Conservation (phyloP, 1,284 basidiomycete genomes). For the Vanrija sp. region DNA sequence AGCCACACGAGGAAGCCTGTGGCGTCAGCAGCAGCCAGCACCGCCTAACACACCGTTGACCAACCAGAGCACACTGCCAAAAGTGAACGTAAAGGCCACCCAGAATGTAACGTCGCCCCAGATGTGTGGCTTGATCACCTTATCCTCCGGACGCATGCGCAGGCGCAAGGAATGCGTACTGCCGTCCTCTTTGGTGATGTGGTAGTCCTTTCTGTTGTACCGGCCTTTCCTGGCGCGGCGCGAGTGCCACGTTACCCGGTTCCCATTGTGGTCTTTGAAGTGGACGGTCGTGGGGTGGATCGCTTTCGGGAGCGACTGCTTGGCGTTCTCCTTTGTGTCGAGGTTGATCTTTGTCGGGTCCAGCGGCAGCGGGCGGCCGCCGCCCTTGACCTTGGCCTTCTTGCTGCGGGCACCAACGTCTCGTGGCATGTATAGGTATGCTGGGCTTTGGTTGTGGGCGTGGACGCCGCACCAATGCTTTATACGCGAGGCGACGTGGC, state of each 20-base stretch:
- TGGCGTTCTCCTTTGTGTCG: no score
- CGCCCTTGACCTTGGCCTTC: no score
- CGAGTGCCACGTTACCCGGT: constrained; percentile 6
- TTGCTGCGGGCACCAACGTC: no score
- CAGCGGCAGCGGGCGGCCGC: neutral
- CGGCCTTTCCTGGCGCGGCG: constrained; percentile 4
- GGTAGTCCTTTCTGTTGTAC: neutral
- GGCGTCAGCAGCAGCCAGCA: neutral
- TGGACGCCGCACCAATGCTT: no score
- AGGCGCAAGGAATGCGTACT: neutral
- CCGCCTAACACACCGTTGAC: constrained; percentile 50
- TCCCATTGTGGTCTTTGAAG: constrained; percentile 1
- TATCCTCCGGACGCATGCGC: constrained; percentile 9
- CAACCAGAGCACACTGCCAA: constrained; percentile 56
- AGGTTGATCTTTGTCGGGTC: no score
- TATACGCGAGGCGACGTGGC: no score
- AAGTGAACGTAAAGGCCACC: constrained; percentile 41
- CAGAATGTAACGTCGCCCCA: constrained; percentile 34
- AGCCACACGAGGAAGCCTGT: constrained; percentile 55
- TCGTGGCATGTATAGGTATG: no score
- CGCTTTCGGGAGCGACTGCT: neutral
- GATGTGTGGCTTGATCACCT: constrained; percentile 26
- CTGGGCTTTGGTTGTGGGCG: no score
- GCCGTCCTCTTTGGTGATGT: neutral
- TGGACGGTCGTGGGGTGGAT: neutral